A percentile compares a stretch with the other conserved stretches of the same genome.
These are phyloP conservation scores for Breviolum minutum DNA, from an alignment of 73 alveolate genomes.

Conservation along the genomic window DNA sequence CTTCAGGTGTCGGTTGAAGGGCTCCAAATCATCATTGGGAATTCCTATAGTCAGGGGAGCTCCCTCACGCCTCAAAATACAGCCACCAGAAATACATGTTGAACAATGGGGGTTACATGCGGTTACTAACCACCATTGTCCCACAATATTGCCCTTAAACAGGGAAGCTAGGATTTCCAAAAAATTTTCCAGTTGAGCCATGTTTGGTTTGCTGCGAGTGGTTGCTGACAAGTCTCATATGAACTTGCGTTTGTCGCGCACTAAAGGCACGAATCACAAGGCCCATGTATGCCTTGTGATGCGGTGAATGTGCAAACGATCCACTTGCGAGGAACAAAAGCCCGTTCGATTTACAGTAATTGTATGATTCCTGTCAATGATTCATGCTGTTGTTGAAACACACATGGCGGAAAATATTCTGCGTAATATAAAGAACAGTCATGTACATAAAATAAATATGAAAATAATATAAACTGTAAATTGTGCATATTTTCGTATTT, in stretches of 20 bases:
- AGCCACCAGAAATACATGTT: too few relatives aligned
- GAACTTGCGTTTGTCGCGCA: not conserved
- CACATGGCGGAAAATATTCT: too few relatives aligned
- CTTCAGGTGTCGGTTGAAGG: too few relatives aligned
- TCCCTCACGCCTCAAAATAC: too few relatives aligned
- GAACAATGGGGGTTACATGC: not conserved
- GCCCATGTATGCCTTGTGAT: conserved; percentile 68
- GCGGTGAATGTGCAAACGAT: not conserved
- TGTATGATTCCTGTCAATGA: too few relatives aligned
- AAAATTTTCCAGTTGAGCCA: not conserved
- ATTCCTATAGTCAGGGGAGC: too few relatives aligned
- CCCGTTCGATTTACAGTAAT: not conserved
- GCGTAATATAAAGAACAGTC: too few relatives aligned
- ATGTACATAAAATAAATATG: too few relatives aligned
- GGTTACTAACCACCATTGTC: not conserved
- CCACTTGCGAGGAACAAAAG: not conserved
- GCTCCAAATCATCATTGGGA: too few relatives aligned
- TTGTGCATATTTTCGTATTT: too few relatives aligned
- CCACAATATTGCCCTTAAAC: not conserved
- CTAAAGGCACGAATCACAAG: conserved; percentile 58
- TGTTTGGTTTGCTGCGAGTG: not conserved
- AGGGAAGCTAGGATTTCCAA: not conserved
- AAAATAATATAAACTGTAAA: too few relatives aligned
- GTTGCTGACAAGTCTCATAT: not conserved
- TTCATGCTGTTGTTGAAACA: too few relatives aligned